Percentiles rank a stretch among this genome's conserved stretches.
Evolutionary conservation across 768 basidiomycete species (phyloP).

Genomic region (Glaciozyma martinii): DNA sequence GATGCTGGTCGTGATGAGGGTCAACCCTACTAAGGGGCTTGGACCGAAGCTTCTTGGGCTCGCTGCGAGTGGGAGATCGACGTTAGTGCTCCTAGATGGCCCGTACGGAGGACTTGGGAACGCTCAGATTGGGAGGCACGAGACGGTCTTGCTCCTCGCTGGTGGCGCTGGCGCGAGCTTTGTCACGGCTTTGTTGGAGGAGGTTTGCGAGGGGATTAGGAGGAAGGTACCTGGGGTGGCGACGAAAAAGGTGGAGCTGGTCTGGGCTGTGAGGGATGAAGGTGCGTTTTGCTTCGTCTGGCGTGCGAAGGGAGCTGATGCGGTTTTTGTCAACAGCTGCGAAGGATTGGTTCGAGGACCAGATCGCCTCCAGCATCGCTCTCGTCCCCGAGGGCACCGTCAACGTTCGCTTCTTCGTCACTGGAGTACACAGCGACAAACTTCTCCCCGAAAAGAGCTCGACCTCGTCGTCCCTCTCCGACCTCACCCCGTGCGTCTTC

Average conservation of each 20-base stretch:
- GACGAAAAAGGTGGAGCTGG: conserved; percentile 8
- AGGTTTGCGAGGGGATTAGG: conserved; percentile 6
- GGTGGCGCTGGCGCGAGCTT: conserved; percentile 32
- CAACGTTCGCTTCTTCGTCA: conserved; percentile 14
- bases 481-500: background rate
- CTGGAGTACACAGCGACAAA: background rate
- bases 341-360: conserved; percentile 16
- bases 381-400: background rate
- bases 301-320: background rate
- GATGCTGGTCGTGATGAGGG: conserved; percentile 16
- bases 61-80: conserved; percentile 8
- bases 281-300: background rate
- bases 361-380: background rate
- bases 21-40: conserved; percentile 7
- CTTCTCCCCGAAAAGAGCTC: background rate
- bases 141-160: conserved; percentile 26
- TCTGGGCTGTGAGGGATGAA: conserved; percentile 16
- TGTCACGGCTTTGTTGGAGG: conserved; percentile 11
- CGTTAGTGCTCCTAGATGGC: conserved; percentile 34
- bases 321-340: background rate
- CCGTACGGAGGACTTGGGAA: conserved; percentile 30
- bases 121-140: conserved; percentile 23
- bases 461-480: background rate
- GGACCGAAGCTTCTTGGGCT: conserved; percentile 18
- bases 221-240: conserved; percentile 2